Conservation (phyloP, 129 eudicot genomes). For the Glebionis coronaria region DNA sequence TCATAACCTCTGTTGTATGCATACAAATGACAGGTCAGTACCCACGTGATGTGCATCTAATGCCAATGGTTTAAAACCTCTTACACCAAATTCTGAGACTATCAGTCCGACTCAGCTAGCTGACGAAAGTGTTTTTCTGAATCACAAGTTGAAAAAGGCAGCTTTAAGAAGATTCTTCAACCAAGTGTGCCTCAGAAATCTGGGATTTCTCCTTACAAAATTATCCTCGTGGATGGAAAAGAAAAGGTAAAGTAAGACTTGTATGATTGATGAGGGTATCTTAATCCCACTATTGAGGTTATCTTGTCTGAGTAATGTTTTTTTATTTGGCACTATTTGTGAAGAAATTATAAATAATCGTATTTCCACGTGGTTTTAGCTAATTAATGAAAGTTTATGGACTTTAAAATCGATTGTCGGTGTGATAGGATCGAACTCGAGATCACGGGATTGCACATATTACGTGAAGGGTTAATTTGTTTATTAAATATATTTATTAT, state of each 20-base stretch:
- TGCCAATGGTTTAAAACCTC: slow-evolving; percentile 38
- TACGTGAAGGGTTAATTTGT: no score
- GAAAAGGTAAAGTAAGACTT: slow-evolving; percentile 60
- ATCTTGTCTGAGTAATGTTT: slow-evolving; percentile 7
- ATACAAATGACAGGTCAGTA: no score
- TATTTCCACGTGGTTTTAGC: slow-evolving; percentile 43
- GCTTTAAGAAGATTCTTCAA: slow-evolving; percentile 87
- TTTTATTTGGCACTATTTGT: neutral
- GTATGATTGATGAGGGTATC: slow-evolving; percentile 5
- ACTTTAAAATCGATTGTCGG: no score
- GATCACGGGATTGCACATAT: no score
- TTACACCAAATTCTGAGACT: slow-evolving; percentile 45
- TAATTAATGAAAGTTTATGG: no score
- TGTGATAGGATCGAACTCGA: no score
- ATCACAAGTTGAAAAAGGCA: slow-evolving; percentile 62
- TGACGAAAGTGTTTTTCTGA: slow-evolving; percentile 64
- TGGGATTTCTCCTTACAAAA: slow-evolving; percentile 81
- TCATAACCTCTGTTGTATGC: no score
- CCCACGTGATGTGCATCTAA: no score
- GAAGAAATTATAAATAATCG: slow-evolving; percentile 5
- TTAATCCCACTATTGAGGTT: neutral
- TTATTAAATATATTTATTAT: no score
- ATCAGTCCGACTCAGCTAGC: slow-evolving; percentile 48
- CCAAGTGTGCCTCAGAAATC: slow-evolving; percentile 78
- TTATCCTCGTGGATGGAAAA: slow-evolving; percentile 85